phyloP scores from a whole-genome alignment of 2,329 filamentous ascomycete genomes.

The Xylariaceae sp. region DNA sequence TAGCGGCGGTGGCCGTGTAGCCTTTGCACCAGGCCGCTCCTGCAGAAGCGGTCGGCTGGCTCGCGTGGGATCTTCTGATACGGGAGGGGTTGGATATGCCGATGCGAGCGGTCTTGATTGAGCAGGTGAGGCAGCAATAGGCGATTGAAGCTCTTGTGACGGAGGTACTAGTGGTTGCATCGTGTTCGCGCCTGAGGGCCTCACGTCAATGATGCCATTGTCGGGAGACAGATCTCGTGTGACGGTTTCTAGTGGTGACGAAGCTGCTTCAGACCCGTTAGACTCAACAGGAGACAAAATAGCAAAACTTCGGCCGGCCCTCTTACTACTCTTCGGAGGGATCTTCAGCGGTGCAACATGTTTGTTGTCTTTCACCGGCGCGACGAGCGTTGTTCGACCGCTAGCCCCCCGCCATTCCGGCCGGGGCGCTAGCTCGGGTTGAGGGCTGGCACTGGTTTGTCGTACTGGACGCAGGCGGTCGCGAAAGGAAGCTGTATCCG shows the following conservation, averaged over 20 bases:
- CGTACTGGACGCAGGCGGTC: constrained; percentile 53
- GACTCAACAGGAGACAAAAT: constrained; percentile 42
- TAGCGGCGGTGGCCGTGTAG: constrained; percentile 31
- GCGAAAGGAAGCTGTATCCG: constrained; percentile 47
- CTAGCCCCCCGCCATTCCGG: constrained; percentile 77
- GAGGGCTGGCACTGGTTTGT: constrained; percentile 39
- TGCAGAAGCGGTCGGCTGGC: constrained; percentile 18
- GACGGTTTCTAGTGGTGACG: constrained; percentile 23
- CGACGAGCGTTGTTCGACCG: constrained; percentile 68
- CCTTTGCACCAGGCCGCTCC: background rate
- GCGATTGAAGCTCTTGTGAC: constrained; percentile 31
- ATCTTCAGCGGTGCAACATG: constrained; percentile 62
- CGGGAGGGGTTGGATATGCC: constrained; percentile 47
- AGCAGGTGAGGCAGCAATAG: constrained; percentile 15
- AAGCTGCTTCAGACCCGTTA: constrained; percentile 44
- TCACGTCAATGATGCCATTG: constrained; percentile 9
- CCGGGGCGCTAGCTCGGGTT: constrained; percentile 40
- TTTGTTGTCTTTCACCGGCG: constrained; percentile 67
- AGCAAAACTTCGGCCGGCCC: constrained; percentile 36
- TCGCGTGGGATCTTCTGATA: constrained; percentile 39
- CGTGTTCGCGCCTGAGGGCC: constrained; percentile 33
- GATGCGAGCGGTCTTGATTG: constrained; percentile 26
- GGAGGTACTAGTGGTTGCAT: background rate
- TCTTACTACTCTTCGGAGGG: constrained; percentile 57
- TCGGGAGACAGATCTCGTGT: constrained; percentile 7